Base-by-base conservation (phyloP, 177 flowering plant genomes). In the Vitis hybrid region DNA sequence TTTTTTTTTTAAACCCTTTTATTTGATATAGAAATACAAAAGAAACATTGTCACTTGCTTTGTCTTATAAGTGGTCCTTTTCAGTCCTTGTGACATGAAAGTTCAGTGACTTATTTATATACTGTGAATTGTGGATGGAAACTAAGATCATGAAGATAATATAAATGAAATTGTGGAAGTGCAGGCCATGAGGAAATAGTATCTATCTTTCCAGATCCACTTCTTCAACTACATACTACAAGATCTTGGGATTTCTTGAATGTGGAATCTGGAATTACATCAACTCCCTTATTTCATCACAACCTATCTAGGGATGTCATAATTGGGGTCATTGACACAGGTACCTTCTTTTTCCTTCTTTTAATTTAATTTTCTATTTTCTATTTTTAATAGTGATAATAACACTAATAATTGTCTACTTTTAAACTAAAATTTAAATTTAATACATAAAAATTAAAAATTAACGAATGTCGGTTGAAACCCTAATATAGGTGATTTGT, bases 221-320 rank as follows among this genome's bases (percentile, higher is more conserved):
- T 71, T 48, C 85, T 90, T 72, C 79, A 85, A 63, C 85, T 92
- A 12, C 93, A 89, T 51, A 92, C 97, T 14, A 90, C 97, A n/a
- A 84, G 89, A 19, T 92, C 97, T 0, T 92, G 97, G 95, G 89
- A 89, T 76, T 92, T 92, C 74, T 67, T 92, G 64, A 83, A 79
- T 49, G 56, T 66, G n/a, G 65, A 66, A 17, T 74, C 83, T 1
- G 82, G 80, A 15, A 23, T 49, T 7, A n/a, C 51, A 60, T 64
- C 79, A 11, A 64, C 63, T 4, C 65, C 15, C 55, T 18, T 2
- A 0, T 70, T 61, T 14, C 64, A 68, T 40, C 74, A 54, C 0
- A 64, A 32, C 13, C 1, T 32, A 3, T 74, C 86, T 1, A 68
- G 57, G 17, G 89, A 88, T 70, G 85, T 91, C 56, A 90, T 90